Evolutionary conservation across 805 yeast species (phyloP).

Genomic region (Citeromyces nyonsensis): DNA sequence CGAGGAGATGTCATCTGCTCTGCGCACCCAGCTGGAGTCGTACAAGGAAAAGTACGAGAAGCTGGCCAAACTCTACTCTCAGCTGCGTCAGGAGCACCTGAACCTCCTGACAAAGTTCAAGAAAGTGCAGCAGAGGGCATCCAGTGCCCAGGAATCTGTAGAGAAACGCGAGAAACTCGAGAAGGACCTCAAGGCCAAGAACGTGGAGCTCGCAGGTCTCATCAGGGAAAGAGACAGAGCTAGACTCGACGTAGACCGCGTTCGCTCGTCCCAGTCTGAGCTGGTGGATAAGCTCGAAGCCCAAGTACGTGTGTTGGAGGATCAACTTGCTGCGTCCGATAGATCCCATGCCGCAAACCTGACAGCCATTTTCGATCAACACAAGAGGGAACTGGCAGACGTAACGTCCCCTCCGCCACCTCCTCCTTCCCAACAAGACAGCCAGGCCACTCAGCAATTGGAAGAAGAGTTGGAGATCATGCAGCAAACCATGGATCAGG

Average conservation of each 20-base stretch:
- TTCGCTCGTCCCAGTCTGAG: conserved; percentile 45
- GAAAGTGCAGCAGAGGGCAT: conserved; percentile 72
- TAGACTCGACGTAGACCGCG: conserved; percentile 62
- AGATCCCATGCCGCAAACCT: conserved; percentile 50
- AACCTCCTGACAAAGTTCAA: conserved; percentile 65
- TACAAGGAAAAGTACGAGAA: conserved; percentile 87
- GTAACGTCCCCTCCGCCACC: conserved; percentile 21
- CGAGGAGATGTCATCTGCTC: conserved; percentile 49
- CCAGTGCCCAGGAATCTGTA: conserved; percentile 80
- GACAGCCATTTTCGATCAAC: conserved; percentile 40
- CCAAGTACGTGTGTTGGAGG: conserved; percentile 44
- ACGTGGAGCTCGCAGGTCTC: conserved; percentile 75
- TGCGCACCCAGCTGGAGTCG: conserved; percentile 59
- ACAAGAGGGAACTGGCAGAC: conserved; percentile 43
- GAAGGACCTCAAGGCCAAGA: conserved; percentile 71
- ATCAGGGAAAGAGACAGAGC: conserved; percentile 86
- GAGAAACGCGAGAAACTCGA: conserved; percentile 72
- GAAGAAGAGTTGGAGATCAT: conserved; percentile 62
- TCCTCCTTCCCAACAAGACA: conserved; percentile 7
- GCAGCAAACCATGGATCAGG: conserved; percentile 66
- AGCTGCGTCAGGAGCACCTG: conserved; percentile 83
- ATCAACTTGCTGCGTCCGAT: conserved; percentile 42
- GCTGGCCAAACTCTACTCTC: conserved; percentile 78
- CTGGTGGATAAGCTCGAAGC: conserved; percentile 54
- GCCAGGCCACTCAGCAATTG: conserved; percentile 13